Base-by-base conservation (phyloP, 345 rosid genomes). In the Ricinus communis region DNA sequence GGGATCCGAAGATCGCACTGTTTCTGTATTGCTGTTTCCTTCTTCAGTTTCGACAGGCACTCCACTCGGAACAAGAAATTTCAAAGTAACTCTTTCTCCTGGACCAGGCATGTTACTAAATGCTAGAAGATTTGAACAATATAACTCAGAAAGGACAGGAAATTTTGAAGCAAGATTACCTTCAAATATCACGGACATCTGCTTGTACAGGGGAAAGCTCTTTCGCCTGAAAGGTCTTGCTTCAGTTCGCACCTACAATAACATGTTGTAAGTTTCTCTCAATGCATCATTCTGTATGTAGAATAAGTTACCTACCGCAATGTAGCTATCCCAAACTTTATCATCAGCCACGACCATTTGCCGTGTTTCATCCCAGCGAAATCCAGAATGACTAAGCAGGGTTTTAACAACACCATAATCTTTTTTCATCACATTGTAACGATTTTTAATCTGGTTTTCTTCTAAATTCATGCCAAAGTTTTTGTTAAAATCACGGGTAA, bases 361-460 rank as follows among this genome's bases (percentile, higher is more conserved):
- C 1, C 75, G 71, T 22, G 78, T 76, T 73, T 76, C 80, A n/a
- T 76, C 78, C 82, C 85, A 82, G 45, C 69, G 62, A 71, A 82
- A 82, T 38, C 72, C 79, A 7, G 71, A 14, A 58, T 47, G 72
- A 65, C 70, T 40, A 53, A 79, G 79, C 50, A 82, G 52, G 13
- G 74, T 75, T 71, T 76, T 82, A 38, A 76, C 80, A 66, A 78
- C 76, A 62, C 78, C 82, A 33, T 73, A 82, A 43, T 82, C 80
- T 76, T 75, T 78, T 71, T 82, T 75, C 80, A 82, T 78, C 65
- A 78, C 85, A 36, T 82, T 82, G 73, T 76, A 82, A 8, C 80
- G 80, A 41, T 82, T 82, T 75, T 78, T 78, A 21, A 75, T 76
- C 67, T 82, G 85, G 69, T 70, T 82, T 73, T 82, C 85, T 30